Base-by-base conservation (phyloP, 257 asterid genomes). In the Vinca minor region DNA sequence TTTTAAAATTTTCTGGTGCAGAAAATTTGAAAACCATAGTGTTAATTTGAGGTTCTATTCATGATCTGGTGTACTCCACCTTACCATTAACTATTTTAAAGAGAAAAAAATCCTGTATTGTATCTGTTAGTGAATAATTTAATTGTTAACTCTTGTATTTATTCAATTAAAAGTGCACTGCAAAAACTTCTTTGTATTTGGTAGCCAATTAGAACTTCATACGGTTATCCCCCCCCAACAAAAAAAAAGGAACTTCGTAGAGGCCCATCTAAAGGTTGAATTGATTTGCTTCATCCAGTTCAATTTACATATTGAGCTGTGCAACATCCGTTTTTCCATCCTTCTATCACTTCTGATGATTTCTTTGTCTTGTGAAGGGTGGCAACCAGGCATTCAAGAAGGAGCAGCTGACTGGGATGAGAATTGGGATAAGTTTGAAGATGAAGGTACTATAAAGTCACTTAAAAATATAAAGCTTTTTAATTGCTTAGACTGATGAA, bases 331-430 rank as follows among this genome's bases (percentile, higher is more conserved):
- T 0, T 12, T 39, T 41, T 42, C 6, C 1, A 21, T 8, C 2
- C 34, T 38, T 20, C 11, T 13, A 25, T 25, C 9, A 28, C 0
- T 26, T 42, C 54, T 48, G 44, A 52, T 65, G 42, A 50, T 59
- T 20, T 55, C 12, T 58, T 25, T 56, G 3, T 52, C 64, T 47
- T 66, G 29, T 75, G 35, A 69, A 93, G 99, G 99, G 74, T 93
- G 97, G 99, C 99, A 93, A 81, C 79, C 84, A 72, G 99, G 99
- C 69, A 75, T 93, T 68, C 91, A 77, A 85, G 92, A 75, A 71
- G 79, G 86, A 70, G 90, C 95, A 59, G 97, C 97, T 77, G 99
- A 93, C 73, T 93, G 97, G 99, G 92, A 93, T 72, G 97, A 86
- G 78, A 83, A 65, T 58, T 89, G 99, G 99, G 99, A 89, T 76